These are phyloP conservation scores for Ceratocystiopsis minuta DNA, from an alignment of 2,329 filamentous ascomycete genomes.

Conservation along the genomic window DNA sequence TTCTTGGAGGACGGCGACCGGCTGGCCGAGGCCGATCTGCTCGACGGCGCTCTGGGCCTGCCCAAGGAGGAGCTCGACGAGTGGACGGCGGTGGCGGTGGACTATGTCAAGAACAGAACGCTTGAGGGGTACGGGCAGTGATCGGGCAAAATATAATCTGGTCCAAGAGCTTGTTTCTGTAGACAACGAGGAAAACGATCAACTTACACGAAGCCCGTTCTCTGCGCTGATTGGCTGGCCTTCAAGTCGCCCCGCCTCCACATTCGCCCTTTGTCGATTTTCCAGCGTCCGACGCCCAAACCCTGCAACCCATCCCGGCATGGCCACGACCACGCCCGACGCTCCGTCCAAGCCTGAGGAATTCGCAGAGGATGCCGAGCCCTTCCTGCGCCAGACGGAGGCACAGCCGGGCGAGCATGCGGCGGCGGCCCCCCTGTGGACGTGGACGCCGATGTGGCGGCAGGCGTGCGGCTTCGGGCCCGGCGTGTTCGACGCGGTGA, in stretches of 20 bases:
- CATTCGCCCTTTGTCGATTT: no score
- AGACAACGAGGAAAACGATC: no score
- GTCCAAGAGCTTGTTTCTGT: no score
- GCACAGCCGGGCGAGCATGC: no score
- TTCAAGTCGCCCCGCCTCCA: no score
- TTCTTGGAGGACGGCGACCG: conserved; percentile 33
- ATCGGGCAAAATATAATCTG: no score
- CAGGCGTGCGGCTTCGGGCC: conserved; percentile 45
- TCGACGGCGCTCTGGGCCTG: conserved; percentile 26
- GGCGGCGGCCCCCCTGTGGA: background rate
- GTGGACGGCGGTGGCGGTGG: background rate
- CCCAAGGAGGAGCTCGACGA: conserved; percentile 10
- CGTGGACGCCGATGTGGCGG: conserved; percentile 36
- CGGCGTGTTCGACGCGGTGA: conserved; percentile 44
- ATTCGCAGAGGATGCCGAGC: conserved; percentile 4
- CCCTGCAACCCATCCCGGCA: no score
- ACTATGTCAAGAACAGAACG: no score
- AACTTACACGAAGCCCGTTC: no score
- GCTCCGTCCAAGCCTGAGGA: conserved; percentile 3
- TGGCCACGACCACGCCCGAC: background rate
- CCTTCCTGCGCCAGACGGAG: conserved; percentile 4
- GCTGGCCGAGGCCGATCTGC: conserved; percentile 25
- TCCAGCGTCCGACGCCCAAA: no score
- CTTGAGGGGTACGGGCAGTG: no score
- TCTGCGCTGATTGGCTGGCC: no score